Evolutionary conservation across 1,139 yeast species (phyloP).

Genomic region (Wickerhamomyces sp.): DNA sequence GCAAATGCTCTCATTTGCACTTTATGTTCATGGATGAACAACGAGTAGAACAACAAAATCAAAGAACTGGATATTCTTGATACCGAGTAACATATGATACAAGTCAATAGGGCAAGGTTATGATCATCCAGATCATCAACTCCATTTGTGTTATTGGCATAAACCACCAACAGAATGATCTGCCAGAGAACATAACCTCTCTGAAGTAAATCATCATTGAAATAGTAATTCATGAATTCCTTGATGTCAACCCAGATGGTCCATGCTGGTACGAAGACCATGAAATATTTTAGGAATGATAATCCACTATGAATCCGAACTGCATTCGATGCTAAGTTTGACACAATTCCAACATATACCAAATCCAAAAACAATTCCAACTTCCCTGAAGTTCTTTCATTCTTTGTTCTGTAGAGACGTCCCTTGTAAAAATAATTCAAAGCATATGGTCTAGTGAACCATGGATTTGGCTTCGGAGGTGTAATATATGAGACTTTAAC

Average conservation of each 20-base stretch:
- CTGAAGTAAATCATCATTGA: constrained; percentile 57
- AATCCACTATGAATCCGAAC: constrained; percentile 46
- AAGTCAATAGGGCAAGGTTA: constrained; percentile 36
- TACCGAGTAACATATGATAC: constrained; percentile 42
- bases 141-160: constrained; percentile 45
- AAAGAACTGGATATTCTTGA: constrained; percentile 39
- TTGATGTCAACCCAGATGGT: constrained; percentile 62
- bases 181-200: constrained; percentile 51
- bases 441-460: constrained; percentile 55
- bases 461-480: constrained; percentile 37
- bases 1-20: constrained; percentile 45
- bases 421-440: constrained; percentile 59
- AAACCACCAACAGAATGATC: constrained; percentile 44
- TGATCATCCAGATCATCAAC: constrained; percentile 28
- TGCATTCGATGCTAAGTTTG: constrained; percentile 54
- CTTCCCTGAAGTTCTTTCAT: constrained; percentile 47
- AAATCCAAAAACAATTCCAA: constrained; percentile 59
- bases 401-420: constrained; percentile 48
- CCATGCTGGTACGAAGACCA: constrained; percentile 56
- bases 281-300: constrained; percentile 42
- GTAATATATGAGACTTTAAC: constrained; percentile 44
- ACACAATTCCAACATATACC: constrained; percentile 60
- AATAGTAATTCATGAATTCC: constrained; percentile 62
- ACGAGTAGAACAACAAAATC: constrained; percentile 39
- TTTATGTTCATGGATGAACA: constrained; percentile 50